Evolutionary conservation across 208 protist species (phyloP), one percentile per base, ranked within the genome.

Genomic region (Tetramitus jugosus): DNA sequence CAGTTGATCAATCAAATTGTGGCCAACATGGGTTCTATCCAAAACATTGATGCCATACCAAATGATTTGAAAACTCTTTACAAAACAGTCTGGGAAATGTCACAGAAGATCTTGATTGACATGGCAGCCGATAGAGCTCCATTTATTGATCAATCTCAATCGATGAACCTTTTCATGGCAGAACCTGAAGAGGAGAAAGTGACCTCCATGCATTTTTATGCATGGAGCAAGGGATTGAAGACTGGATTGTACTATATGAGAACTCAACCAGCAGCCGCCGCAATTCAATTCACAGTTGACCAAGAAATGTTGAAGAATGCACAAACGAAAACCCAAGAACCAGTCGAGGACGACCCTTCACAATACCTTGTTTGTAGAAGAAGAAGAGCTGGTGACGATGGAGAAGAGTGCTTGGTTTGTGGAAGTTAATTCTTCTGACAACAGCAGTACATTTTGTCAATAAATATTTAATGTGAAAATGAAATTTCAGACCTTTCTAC

Each of bases 271-370:
- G 97, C 97, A 17, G 95, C 94, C n/a, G 94, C 98, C 80, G 97
- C 98, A n/a, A 99, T 99, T 86, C 96, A 99, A 94, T 99, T 99
- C 84, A 99, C 98, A 31, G 92, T 99, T 20, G 96, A 99, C 78
- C 86, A 35, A 74, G 3, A 0, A 35, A 35, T 53, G 42, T 29
- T 74, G 42, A 53, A 74, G n/a, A n/a, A n/a, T n/a, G n/a, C n/a
- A n/a, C n/a, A n/a, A n/a, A n/a, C n/a, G n/a, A n/a, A n/a, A n/a
- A n/a, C n/a, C n/a, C n/a, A n/a, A n/a, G n/a, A n/a, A n/a, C n/a
- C n/a, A n/a, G n/a, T n/a, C n/a, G n/a, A n/a, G n/a, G n/a, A n/a
- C n/a, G n/a, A n/a, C n/a, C n/a, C n/a, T n/a, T n/a, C n/a, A n/a
- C n/a, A n/a, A n/a, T n/a, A n/a, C n/a, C n/a, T n/a, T n/a, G n/a